These are phyloP conservation scores for Eremothecium sinecaudum DNA, from an alignment of 1,139 yeast genomes.

Conservation along the genomic window DNA sequence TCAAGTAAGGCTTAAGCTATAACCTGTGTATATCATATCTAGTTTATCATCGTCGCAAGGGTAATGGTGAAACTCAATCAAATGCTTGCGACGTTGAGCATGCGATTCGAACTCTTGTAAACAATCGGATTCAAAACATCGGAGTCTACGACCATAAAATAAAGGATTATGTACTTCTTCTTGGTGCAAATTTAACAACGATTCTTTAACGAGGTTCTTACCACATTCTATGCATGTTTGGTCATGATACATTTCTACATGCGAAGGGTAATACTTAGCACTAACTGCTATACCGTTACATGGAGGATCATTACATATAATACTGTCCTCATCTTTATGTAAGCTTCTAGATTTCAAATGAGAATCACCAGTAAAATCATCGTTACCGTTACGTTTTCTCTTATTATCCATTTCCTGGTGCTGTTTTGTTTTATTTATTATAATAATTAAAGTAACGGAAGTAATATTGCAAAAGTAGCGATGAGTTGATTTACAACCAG, in stretches of 20 bases:
- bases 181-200: slow-evolving; percentile 39
- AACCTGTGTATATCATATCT: slow-evolving; percentile 8
- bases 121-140: slow-evolving; percentile 38
- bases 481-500: no score
- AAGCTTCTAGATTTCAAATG: neutral
- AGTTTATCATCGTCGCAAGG: slow-evolving; percentile 31
- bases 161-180: slow-evolving; percentile 49
- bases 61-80: slow-evolving; percentile 42
- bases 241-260: slow-evolving; percentile 15
- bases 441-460: no score
- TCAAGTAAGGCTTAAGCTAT: slow-evolving; percentile 3
- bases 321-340: slow-evolving; percentile 1
- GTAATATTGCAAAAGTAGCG: no score
- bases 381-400: no score
- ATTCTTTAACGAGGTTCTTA: slow-evolving; percentile 36
- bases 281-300: slow-evolving; percentile 12
- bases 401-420: no score
- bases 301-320: slow-evolving; percentile 17
- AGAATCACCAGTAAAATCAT: no score
- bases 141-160: slow-evolving; percentile 31
- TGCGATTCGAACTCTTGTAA: slow-evolving; percentile 30
- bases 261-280: slow-evolving; percentile 12
- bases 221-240: slow-evolving; percentile 38
- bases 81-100: slow-evolving; percentile 37
- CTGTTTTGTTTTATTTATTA: no score